Evolutionary conservation across 1,284 basidiomycete species (phyloP), one percentile per base, ranked within the genome.

Genomic region (Cryptococcus neoformans): DNA sequence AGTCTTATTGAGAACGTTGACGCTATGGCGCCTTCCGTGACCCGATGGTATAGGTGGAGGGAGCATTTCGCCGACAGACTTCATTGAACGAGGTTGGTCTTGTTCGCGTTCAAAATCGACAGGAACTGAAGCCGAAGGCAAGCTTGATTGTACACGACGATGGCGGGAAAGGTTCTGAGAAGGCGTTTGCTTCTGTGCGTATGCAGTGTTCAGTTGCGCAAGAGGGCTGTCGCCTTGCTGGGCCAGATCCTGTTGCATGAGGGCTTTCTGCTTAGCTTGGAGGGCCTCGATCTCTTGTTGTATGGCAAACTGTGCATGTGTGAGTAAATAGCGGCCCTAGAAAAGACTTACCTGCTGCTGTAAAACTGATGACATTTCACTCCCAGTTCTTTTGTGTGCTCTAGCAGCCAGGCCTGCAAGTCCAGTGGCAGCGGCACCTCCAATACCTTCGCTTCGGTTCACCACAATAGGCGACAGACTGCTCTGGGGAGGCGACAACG

Each of bases 11-110:
- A 74, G 69, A 44, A 95, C 90, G 67, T 95, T 97, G 62, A 96
- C 90, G 66, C 92, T 95, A 79, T 97, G 94, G 62, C 95, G 84
- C 55, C 95, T 84, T 49, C 89, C 89, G 73, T 99, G 95, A 35
- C 90, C 90, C 39, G 59, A 51, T 34, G 57, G 60, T 21, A 64
- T 55, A 44, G 66, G 67, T n/a, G 60, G 66, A 48, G 65, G 67
- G 4, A 59, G 60, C 63, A 72, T 66, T 41, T 72, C 68, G 40
- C 64, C 62, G 34, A 63, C 54, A 17, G 58, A 59, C 41, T 64
- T 59, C 28, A 58, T 28, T n/a, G 56, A 48, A 49, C 62, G 58
- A 51, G 54, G 54, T 52, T 56, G 65, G 41, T 59, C 11, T 50
- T 48, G 46, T 47, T 54, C 44, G 35, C 21, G 17, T 35, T 44